Evolutionary conservation across 2,329 filamentous ascomycete genomes (phyloP).

Genomic region (Epichloe amarillans): DNA sequence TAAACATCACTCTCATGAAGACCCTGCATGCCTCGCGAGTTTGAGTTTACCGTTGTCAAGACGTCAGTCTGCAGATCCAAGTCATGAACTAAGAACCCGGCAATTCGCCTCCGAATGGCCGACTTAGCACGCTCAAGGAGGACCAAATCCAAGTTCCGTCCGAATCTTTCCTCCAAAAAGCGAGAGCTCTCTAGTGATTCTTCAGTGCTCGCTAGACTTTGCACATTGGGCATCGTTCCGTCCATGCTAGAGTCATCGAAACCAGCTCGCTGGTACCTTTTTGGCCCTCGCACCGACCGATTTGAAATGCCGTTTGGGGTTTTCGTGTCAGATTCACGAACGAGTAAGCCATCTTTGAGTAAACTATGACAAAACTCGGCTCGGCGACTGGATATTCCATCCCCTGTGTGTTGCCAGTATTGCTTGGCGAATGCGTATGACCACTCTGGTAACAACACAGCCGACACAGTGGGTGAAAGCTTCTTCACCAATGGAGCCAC

Average conservation of each 20-base stretch:
- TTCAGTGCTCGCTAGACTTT: slow-evolving; percentile 12
- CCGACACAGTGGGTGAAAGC: slow-evolving; percentile 48
- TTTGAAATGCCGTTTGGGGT: slow-evolving; percentile 15
- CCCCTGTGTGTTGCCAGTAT: slow-evolving; percentile 95
- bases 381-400: slow-evolving; percentile 79
- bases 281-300: slow-evolving; percentile 54
- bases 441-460: slow-evolving; percentile 57
- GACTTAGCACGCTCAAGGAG: slow-evolving; percentile 71
- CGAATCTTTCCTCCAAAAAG: slow-evolving; percentile 90
- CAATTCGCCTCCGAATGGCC: slow-evolving; percentile 77
- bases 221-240: slow-evolving; percentile 7
- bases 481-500: slow-evolving; percentile 37
- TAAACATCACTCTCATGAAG: slow-evolving; percentile 81
- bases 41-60: slow-evolving; percentile 19
- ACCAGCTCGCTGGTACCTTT: slow-evolving; percentile 53
- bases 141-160: slow-evolving; percentile 72
- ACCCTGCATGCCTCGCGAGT: slow-evolving; percentile 43
- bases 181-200: slow-evolving; percentile 53
- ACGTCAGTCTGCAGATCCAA: slow-evolving; percentile 33
- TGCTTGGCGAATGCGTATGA: slow-evolving; percentile 67
- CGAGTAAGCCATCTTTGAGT: slow-evolving; percentile 52
- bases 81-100: slow-evolving; percentile 66
- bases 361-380: slow-evolving; percentile 78
- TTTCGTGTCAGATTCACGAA: slow-evolving; percentile 16
- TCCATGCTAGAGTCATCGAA: slow-evolving; percentile 19